Evolutionary conservation across 345 rosid species (phyloP).

Genomic region (Pugionium cornutum): DNA sequence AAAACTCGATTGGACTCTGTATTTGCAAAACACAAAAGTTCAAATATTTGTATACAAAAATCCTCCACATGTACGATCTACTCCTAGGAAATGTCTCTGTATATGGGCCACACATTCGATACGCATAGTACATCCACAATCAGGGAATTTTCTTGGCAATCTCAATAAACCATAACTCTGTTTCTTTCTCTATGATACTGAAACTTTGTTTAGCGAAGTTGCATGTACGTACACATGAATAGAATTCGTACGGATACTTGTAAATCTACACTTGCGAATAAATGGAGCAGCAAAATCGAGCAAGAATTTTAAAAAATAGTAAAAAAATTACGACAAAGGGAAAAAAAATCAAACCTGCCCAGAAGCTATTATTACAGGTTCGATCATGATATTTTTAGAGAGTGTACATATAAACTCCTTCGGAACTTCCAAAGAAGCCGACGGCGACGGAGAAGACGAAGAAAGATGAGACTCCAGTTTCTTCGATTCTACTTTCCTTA

Average conservation of each 20-base stretch:
- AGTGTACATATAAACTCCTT: constrained; percentile 35
- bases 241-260: background rate
- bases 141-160: constrained; percentile 5
- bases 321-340: background rate
- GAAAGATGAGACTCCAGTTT: constrained; percentile 17
- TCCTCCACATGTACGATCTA: background rate
- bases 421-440: constrained; percentile 9
- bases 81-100: background rate
- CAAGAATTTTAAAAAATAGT: constrained; percentile 1
- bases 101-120: background rate
- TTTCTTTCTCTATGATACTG: background rate
- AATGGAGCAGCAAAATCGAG: background rate
- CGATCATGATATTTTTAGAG: constrained; percentile 40
- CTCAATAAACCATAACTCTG: constrained; percentile 24
- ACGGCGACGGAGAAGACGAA: constrained; percentile 15
- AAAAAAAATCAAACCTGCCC: constrained; percentile 49
- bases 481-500: constrained; percentile 35
- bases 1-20: background rate
- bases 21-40: background rate
- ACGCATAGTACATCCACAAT: constrained; percentile 6
- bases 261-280: constrained; percentile 13
- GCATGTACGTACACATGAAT: background rate
- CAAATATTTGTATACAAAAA: background rate
- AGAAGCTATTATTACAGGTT: constrained; percentile 56
- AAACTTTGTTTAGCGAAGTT: background rate